These are phyloP conservation scores for Nakaseomyces sp. DNA, from an alignment of 1,139 yeast genomes.

Conservation along the genomic window DNA sequence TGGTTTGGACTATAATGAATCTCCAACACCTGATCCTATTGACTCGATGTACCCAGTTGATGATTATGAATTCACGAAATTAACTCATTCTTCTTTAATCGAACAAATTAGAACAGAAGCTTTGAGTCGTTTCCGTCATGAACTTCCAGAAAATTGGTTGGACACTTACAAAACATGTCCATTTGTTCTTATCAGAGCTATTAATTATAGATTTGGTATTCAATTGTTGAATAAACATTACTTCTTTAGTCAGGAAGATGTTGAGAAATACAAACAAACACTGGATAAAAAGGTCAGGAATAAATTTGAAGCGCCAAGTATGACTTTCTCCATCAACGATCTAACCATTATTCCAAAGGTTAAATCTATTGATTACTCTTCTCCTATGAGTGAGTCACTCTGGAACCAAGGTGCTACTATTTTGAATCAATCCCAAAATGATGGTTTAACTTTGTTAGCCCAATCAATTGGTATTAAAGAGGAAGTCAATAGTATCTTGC, in stretches of 20 bases:
- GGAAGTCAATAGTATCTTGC: slow-evolving; percentile 76
- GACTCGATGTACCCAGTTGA: slow-evolving; percentile 39
- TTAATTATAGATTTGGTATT: slow-evolving; percentile 73
- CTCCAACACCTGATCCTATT: slow-evolving; percentile 39
- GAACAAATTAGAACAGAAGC: slow-evolving; percentile 45
- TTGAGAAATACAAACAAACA: slow-evolving; percentile 34
- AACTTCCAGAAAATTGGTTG: slow-evolving; percentile 45
- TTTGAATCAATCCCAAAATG: slow-evolving; percentile 35
- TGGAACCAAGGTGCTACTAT: slow-evolving; percentile 61
- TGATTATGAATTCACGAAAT: slow-evolving; percentile 37
- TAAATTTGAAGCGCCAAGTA: slow-evolving; percentile 26
- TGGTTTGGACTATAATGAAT: slow-evolving; percentile 39
- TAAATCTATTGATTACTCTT: slow-evolving; percentile 59
- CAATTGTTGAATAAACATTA: slow-evolving; percentile 55
- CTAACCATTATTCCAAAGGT: slow-evolving; percentile 65
- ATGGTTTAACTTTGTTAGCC: slow-evolving; percentile 49
- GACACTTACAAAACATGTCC: slow-evolving; percentile 31
- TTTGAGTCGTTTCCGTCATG: slow-evolving; percentile 50
- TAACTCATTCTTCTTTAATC: slow-evolving; percentile 40
- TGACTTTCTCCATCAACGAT: slow-evolving; percentile 51
- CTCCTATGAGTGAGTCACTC: slow-evolving; percentile 67
- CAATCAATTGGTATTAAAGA: slow-evolving; percentile 71
- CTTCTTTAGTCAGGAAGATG: slow-evolving; percentile 37
- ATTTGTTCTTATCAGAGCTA: slow-evolving; percentile 54
- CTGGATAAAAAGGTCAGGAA: slow-evolving; percentile 35